Evolutionary conservation across 2,329 filamentous ascomycete genomes (phyloP), one percentile per base, ranked within the genome.

Genomic region (Xylaria multiplex): DNA sequence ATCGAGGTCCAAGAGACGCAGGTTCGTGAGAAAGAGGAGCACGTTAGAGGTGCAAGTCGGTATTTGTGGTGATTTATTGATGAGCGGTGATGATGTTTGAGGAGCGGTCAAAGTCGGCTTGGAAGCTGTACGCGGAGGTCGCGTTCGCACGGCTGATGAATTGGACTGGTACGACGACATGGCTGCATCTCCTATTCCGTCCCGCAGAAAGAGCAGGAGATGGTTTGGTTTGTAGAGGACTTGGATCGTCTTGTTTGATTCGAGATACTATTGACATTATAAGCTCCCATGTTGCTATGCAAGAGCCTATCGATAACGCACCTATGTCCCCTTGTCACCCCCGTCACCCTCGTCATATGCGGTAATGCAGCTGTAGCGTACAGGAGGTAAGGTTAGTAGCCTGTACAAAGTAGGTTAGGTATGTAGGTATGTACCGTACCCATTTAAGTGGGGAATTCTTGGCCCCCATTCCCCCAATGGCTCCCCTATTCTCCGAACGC

Each of bases 1-100:
- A 74, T 97, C 91, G 35, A 98, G 85, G 73, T 96, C 88, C 30
- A 99, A 85, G 2, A 98, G 86, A 45, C 90, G 91, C 46, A 97
- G 80, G 76, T 97, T 97, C 42, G 90, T 93, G 59, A 97, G 82
- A 76, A 97, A 96, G 11, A 93, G 83, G 16, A 84, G 79, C 42
- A 90, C 75, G 72, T 88, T 83, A 16, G 85, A 85, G 16, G 84
- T 81, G 46, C 81, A 77, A 76, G 70, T 69, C n/a, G 75, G 74
- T 46, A 75, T 65, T 27, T 72, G 69, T 32, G 69, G 16, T 16
- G 69, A 59, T 24, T 65, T 68, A 53, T 24, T 64, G 43, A 62
- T 43, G 24, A 32, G 55, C 11, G 65, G 48, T 75, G 72, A 46
- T 48, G 72, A 57, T 53, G 67, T 57, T n/a, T 66, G 69, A 59